phyloP scores from a whole-genome alignment of 441 rosid species.

The Populus hybrid region DNA sequence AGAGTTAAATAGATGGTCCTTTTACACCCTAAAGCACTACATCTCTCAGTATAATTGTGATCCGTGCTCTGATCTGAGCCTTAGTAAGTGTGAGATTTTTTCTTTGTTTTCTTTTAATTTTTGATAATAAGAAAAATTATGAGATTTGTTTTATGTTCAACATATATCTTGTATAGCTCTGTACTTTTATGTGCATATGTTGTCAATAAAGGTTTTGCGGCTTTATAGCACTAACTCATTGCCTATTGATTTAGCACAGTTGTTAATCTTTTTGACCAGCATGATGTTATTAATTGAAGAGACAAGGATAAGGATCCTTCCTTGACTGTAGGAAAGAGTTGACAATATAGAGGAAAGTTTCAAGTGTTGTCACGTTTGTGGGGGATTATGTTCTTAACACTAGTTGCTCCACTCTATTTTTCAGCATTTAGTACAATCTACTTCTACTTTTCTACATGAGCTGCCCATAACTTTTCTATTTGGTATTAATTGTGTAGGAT shows the following conservation, averaged over 20 bases:
- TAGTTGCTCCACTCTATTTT: not conserved
- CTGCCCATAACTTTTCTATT: not conserved
- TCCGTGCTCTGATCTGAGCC: slow-evolving; percentile 83
- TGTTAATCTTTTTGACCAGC: not conserved
- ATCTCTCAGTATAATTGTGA: slow-evolving; percentile 72
- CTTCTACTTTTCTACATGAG: not conserved
- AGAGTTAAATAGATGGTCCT: slow-evolving; percentile 80
- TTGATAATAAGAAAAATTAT: too few species aligned
- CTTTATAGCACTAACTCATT: not conserved
- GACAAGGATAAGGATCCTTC: not conserved
- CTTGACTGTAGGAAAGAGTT: not conserved
- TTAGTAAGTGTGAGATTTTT: slow-evolving; percentile 49
- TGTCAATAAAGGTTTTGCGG: not conserved
- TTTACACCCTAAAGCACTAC: slow-evolving; percentile 78
- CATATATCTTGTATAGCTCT: not conserved
- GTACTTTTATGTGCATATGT: not conserved
- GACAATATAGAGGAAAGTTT: not conserved
- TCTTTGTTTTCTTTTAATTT: not conserved
- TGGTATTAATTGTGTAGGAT: slow-evolving; percentile 42
- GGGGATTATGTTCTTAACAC: not conserved
- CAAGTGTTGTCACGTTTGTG: not conserved
- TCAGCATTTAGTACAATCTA: not conserved
- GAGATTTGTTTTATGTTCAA: not conserved
- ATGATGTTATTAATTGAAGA: not conserved
- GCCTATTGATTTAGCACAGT: not conserved